Conservation (phyloP, 176 grass and related monocot genomes). For the Avena eriantha region DNA sequence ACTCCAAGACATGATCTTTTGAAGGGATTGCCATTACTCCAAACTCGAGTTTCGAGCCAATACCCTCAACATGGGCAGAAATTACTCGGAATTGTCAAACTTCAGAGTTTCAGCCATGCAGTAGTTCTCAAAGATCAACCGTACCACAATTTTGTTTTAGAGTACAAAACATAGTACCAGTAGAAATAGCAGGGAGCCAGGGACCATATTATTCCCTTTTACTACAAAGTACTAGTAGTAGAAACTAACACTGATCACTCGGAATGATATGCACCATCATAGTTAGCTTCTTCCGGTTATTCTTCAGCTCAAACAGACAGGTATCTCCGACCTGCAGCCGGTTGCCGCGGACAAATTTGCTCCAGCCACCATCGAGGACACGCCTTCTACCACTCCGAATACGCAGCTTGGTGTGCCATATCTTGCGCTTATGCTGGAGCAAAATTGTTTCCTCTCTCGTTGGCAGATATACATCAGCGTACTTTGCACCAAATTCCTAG, state of each 20-base stretch:
- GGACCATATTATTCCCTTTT: not conserved
- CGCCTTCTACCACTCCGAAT: not conserved
- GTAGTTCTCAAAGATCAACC: not conserved
- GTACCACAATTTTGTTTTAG: not conserved
- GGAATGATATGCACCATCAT: constrained; percentile 50
- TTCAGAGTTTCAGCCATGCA: not conserved
- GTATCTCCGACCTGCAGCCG: constrained; percentile 46
- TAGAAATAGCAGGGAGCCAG: not conserved
- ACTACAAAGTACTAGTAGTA: not conserved
- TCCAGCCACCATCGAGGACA: constrained; percentile 26
- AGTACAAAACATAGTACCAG: constrained; percentile 5
- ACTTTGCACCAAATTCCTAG: constrained; percentile 40
- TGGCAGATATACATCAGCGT: constrained; percentile 29
- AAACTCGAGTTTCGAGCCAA: too few relatives aligned
- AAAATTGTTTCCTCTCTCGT: not conserved
- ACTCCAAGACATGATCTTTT: too few relatives aligned
- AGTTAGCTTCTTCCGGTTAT: constrained; percentile 7
- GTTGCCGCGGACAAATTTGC: constrained; percentile 49
- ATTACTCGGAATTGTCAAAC: not conserved
- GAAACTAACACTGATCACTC: constrained; percentile 2
- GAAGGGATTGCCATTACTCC: too few relatives aligned
- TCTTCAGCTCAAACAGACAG: constrained; percentile 57
- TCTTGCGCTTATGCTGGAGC: not conserved
- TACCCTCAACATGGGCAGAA: too few relatives aligned
- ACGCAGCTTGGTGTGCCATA: not conserved